Base-by-base conservation (phyloP, 192 early-diverging fungal species). In the Backusella circina region DNA sequence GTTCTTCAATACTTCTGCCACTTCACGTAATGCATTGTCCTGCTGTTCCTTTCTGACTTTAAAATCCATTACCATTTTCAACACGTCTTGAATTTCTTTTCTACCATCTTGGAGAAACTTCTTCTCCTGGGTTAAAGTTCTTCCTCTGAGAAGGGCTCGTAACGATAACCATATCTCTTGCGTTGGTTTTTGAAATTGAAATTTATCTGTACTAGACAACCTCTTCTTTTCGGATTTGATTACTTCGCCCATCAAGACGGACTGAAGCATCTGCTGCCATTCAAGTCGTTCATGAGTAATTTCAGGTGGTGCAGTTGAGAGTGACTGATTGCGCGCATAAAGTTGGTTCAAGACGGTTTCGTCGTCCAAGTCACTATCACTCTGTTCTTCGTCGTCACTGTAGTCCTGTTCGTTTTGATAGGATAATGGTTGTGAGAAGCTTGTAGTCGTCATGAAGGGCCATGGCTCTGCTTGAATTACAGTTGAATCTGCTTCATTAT, bases 261-360 rank as follows among this genome's bases (percentile, higher is more conserved):
- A 92, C 32, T 91, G 85, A 3, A 96, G 83, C 93, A 96, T 94
- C 50, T 90, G 88, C 51, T 94, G 95, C 95, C 95, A 96, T 75
- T 95, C 93, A 13, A 87, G 78, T 47, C 95, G 89, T 76, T 96
- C 95, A 28, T 84, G 84, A 47, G 79, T 75, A 57, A 85, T 86
- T 67, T 88, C 85, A 36, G 75, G 75, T 5, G 73, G 72, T 18
- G 71, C 65, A 18, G 75, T 57, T 7, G 75, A 74, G 5, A 77
- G 32, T 5, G 72, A 73, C 32, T 70, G 67, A 26, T 71, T 61
- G 21, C 72, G 72, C 30, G 66, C 65, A 66, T 76, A 77, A 13
- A 77, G 66, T 50, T 70, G 71, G 51, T 73, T 81, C 10, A 77
- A 65, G 7, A 67, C 75, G 31, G 67, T 73, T 66, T 74, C 72